Base-by-base conservation (phyloP, 441 rosid genomes). In the Mallotus repandus region DNA sequence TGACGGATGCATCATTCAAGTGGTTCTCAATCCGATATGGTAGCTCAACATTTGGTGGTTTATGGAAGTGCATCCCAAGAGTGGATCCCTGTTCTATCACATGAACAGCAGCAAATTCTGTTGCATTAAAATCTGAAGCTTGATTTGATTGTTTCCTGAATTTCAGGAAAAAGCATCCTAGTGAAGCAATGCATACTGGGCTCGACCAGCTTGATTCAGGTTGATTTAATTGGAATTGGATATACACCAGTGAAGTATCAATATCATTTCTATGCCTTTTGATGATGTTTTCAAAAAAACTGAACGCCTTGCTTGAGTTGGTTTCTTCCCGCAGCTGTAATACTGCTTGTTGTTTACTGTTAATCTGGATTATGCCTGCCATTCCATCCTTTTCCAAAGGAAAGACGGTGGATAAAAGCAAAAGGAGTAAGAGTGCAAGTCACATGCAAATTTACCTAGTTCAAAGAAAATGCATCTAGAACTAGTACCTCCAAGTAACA, bases 1-100 rank as follows among this genome's bases (percentile, higher is more conserved):
- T 87, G 59, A 93, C 70, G 74, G 93, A 87, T 79, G 84, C 78
- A 84, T 84, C 88, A 69, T 4, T 84, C 87, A 96, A 85, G 74
- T 67, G 78, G 82, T 93, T 96, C 86, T 93, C 99, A 79, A 96
- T 91, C 69, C 94, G 89, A 82, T 96, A 93, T 32, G 99, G 99
- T 59, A 89, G 83, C 77, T 78, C 81, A 78, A 74, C 79, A 77
- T 75, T 88, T 72, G 97, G 94, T 70, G 98, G 97, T 76, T 83
- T 93, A 60, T 88, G 84, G 84, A 93, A 91, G 83, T 82, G 95
- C 82, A 90, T 82, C 77, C 84, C 85, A 52, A 96, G 89, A 67
- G 91, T 87, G 70, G 98, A 88, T 76, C 98, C 94, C 83, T 93
- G 93, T 86, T 93, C 97, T 62, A 87, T 85, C 76, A 91, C 94